Conservation (phyloP, 2,329 filamentous ascomycete genomes). For the Colletotrichum sp. region DNA sequence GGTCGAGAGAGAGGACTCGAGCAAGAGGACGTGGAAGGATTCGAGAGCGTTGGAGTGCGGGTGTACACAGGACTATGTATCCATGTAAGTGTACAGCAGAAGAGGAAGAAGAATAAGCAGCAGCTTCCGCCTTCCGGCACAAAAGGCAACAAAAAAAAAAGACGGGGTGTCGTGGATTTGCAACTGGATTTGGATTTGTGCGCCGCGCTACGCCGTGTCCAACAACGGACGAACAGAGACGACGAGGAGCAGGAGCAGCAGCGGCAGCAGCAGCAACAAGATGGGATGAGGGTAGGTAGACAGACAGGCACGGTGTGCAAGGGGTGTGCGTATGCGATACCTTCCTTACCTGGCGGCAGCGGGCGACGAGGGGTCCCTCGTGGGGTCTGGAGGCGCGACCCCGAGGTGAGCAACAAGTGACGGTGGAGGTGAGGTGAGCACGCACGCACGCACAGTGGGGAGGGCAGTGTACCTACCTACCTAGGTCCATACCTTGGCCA, state of each 20-base stretch:
- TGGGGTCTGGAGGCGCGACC: neutral
- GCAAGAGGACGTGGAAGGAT: neutral
- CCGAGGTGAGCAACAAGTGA: neutral
- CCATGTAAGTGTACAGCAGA: slow-evolving; percentile 7
- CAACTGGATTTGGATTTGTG: neutral
- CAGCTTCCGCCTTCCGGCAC: neutral
- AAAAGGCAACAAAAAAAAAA: neutral
- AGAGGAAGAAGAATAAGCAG: neutral
- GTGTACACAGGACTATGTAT: slow-evolving; percentile 9
- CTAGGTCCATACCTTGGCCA: neutral
- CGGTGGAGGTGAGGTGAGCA: neutral
- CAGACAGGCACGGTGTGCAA: neutral
- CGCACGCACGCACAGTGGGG: neutral
- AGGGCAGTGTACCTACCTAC: neutral
- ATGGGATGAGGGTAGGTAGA: neutral
- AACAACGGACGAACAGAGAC: neutral
- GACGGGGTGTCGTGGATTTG: neutral
- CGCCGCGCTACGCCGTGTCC: neutral
- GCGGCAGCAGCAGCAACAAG: neutral
- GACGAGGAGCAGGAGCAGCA: neutral
- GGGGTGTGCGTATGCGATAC: neutral
- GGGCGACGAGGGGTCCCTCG: neutral
- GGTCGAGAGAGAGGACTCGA: neutral
- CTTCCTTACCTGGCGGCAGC: neutral
- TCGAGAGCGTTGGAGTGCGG: neutral